Evolutionary conservation across 495 filamentous ascomycete species (phyloP), one percentile per base, ranked within the genome.

Genomic region (Podospora pseudocomata): DNA sequence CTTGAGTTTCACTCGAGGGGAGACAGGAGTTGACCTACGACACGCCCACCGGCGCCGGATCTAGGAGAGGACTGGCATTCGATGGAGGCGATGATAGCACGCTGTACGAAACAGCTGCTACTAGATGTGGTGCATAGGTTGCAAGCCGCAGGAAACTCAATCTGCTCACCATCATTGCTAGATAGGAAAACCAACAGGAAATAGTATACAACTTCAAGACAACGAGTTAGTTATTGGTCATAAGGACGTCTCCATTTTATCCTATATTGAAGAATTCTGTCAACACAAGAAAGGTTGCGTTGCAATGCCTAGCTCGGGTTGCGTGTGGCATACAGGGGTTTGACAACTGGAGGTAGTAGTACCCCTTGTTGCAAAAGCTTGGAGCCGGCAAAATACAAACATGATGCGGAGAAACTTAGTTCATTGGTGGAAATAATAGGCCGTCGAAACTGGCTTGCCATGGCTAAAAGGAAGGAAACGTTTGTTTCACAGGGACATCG

Each of bases 51-150:
- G 61, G 61, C 18, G 61, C 20, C 49, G 61, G 18, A 49, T 63
- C 61, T 11, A 63, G 30, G n/a, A 39, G 15, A 11, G 61, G 61
- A 23, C 61, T 63, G 61, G 61, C 16, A 49, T 63, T 63, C 4
- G 61, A 63, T 63, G 61, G 61, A 18, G 61, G 61, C 18, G 61
- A 63, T n/a, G 61, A 26, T 18, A 34, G 61, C 19, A 63, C 30
- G 13, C 13, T 63, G 30, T 63, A 63, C 6, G 61, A 20, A 3
- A 49, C 61, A 20, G 61, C 61, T 39, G 61, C 61, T 13, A 6
- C 32, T 1, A 49, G 13, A 9, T 32, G 61, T 5, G 27, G 18
- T 19, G 30, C 5, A 23, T 63, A 5, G 61, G 34, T 63, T 32
- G 34, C 13, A 4, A 63, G 32, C 61, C 61, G 53, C 15, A 44